Percentiles rank a stretch among this genome's conserved stretches.
phyloP scores from a whole-genome alignment of 1,284 basidiomycete species.

The Naganishia liquefaciens region DNA sequence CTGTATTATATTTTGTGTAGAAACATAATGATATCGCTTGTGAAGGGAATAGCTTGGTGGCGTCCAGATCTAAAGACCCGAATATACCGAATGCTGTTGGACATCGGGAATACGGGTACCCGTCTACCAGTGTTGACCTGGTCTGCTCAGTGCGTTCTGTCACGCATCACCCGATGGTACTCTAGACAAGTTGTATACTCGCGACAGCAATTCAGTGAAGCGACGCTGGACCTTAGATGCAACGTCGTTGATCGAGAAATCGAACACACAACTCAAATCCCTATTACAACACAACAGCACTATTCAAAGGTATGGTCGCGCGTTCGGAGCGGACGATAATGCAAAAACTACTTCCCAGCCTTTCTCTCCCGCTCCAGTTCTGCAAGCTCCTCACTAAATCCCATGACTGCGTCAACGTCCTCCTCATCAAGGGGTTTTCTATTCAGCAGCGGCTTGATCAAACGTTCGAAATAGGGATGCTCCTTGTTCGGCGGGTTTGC shows the following conservation, averaged over 20 bases:
- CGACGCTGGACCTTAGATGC: too few relatives aligned
- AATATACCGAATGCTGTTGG: background rate
- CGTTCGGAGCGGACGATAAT: background rate
- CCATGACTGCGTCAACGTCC: conserved; percentile 58
- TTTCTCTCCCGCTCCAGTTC: conserved; percentile 38
- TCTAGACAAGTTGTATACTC: too few relatives aligned
- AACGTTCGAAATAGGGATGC: conserved; percentile 60
- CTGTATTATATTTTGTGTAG: too few relatives aligned
- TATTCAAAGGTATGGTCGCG: background rate
- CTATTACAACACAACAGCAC: background rate
- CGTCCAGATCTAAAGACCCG: too few relatives aligned
- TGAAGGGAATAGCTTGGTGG: too few relatives aligned
- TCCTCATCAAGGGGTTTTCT: conserved; percentile 53
- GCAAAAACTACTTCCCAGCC: conserved; percentile 2
- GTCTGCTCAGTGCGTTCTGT: too few relatives aligned
- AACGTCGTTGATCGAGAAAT: background rate
- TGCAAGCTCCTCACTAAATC: conserved; percentile 48
- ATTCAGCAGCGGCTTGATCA: conserved; percentile 60
- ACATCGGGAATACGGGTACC: too few relatives aligned
- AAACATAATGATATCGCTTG: too few relatives aligned
- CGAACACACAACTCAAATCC: background rate
- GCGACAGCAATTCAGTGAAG: too few relatives aligned
- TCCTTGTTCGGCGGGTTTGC: conserved; percentile 51
- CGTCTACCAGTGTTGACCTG: too few relatives aligned
- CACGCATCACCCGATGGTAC: too few relatives aligned